A percentile compares a stretch with the other conserved stretches of the same genome.
phyloP scores from a whole-genome alignment of 257 asterid genomes.

The Solanum appendiculatum region DNA sequence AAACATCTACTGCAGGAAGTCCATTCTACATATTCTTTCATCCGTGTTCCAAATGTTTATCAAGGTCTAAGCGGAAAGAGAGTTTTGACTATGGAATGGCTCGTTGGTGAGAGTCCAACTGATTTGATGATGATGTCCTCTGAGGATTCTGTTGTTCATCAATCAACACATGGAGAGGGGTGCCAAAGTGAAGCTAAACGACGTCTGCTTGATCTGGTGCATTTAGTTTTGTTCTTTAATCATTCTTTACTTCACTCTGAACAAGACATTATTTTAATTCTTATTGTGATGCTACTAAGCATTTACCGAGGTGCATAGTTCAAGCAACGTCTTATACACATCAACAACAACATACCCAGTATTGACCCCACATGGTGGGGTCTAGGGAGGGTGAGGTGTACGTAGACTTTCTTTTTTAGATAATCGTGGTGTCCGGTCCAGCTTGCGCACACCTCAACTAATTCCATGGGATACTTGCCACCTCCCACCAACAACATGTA shows the following conservation, averaged over 20 bases:
- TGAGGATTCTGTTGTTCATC: conserved; percentile 29
- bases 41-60: conserved; percentile 58
- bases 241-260: not conserved
- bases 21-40: conserved; percentile 64
- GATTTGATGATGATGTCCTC: conserved; percentile 49
- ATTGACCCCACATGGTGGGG: not conserved
- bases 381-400: not conserved
- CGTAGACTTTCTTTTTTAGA: not conserved
- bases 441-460: not conserved
- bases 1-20: conserved; percentile 50
- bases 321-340: not conserved
- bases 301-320: not conserved
- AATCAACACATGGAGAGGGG: conserved; percentile 5
- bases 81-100: conserved; percentile 96
- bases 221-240: not conserved
- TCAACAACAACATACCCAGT: not conserved
- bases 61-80: conserved; percentile 61
- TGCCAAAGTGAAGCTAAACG: conserved; percentile 24
- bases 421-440: not conserved
- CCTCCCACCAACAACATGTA: not conserved
- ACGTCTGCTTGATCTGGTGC: conserved; percentile 34
- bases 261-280: not conserved
- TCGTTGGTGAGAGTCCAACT: conserved; percentile 86
- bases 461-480: not conserved
- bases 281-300: not conserved